A percentile compares a stretch with the other conserved stretches of the same genome.
phyloP scores from a whole-genome alignment of 2,329 filamentous ascomycete species.

The Epichloe bromicola region DNA sequence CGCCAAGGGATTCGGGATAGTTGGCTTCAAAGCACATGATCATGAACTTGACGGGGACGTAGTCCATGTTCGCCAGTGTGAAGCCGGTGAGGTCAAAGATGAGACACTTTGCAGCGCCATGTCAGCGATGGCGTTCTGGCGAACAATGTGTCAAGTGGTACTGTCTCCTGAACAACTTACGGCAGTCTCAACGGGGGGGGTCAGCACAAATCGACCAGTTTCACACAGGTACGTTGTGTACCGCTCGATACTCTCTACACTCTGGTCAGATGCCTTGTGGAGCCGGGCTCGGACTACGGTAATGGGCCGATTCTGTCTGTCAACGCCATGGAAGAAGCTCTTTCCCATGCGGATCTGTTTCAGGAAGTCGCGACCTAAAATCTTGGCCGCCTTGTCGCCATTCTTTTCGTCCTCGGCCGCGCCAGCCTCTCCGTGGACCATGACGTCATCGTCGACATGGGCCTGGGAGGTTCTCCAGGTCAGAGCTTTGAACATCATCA shows the following conservation, averaged over 20 bases:
- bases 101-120: slow-evolving; percentile 18
- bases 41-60: slow-evolving; percentile 64
- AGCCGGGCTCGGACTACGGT: slow-evolving; percentile 22
- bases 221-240: slow-evolving; percentile 28
- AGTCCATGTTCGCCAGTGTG: slow-evolving; percentile 62
- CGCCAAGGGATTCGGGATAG: slow-evolving; percentile 59
- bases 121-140: not conserved
- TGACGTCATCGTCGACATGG: slow-evolving; percentile 19
- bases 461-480: slow-evolving; percentile 23
- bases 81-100: slow-evolving; percentile 65
- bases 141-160: not conserved
- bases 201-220: slow-evolving; percentile 10
- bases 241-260: slow-evolving; percentile 20
- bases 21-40: slow-evolving; percentile 70
- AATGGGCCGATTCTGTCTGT: slow-evolving; percentile 22
- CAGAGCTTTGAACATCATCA: slow-evolving; percentile 24
- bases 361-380: slow-evolving; percentile 15
- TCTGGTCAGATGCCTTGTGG: slow-evolving; percentile 20
- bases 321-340: slow-evolving; percentile 23
- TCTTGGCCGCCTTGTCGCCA: not conserved
- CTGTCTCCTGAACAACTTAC: not conserved
- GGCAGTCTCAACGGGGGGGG: slow-evolving; percentile 10
- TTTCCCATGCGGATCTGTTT: slow-evolving; percentile 26
- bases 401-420: slow-evolving; percentile 17
- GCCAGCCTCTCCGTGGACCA: slow-evolving; percentile 20